Percentiles rank a stretch among this genome's conserved stretches.
Evolutionary conservation across 768 basidiomycete species (phyloP).

Genomic region (Goffeauzyma gilvescens): DNA sequence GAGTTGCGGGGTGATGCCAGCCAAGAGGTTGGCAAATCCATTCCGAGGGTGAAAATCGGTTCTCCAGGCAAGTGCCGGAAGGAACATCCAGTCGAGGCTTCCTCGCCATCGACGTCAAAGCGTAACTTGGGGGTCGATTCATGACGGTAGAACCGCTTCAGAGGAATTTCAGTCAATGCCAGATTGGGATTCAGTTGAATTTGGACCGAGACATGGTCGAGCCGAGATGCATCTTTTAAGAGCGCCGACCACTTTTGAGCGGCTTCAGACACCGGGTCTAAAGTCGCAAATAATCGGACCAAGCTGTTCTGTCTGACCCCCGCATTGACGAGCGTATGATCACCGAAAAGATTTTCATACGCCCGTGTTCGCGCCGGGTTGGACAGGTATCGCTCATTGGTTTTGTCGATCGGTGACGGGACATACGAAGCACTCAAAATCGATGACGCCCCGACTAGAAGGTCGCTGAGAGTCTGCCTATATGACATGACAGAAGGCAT

Average conservation of each 20-base stretch:
- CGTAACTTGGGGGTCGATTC: conserved; percentile 41
- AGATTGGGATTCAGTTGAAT: conserved; percentile 58
- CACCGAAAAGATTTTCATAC: too few species aligned
- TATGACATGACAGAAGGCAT: too few species aligned
- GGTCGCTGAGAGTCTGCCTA: conserved; percentile 42
- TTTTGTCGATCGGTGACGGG: too few species aligned
- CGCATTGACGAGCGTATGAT: too few species aligned
- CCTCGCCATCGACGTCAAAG: conserved; percentile 51
- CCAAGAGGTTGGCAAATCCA: conserved; percentile 85
- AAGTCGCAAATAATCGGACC: conserved; percentile 48
- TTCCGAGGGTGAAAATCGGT: conserved; percentile 79
- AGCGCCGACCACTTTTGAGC: conserved; percentile 75
- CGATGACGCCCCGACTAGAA: conserved; percentile 50
- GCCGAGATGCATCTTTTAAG: conserved; percentile 35
- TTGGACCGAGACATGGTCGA: conserved; percentile 38
- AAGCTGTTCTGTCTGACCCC: conserved; percentile 46
- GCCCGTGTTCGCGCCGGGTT: too few species aligned
- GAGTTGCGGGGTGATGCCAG: conserved; percentile 76
- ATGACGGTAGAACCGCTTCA: conserved; percentile 84
- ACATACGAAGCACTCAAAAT: conserved; percentile 50
- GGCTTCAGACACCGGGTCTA: conserved; percentile 68
- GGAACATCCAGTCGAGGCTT: conserved; percentile 41
- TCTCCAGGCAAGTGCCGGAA: conserved; percentile 62
- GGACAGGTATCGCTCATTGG: too few species aligned
- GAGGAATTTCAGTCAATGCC: conserved; percentile 53